These are phyloP conservation scores for Setomelanomma holmii DNA, from an alignment of 2,329 filamentous ascomycete species.

Conservation along the genomic window DNA sequence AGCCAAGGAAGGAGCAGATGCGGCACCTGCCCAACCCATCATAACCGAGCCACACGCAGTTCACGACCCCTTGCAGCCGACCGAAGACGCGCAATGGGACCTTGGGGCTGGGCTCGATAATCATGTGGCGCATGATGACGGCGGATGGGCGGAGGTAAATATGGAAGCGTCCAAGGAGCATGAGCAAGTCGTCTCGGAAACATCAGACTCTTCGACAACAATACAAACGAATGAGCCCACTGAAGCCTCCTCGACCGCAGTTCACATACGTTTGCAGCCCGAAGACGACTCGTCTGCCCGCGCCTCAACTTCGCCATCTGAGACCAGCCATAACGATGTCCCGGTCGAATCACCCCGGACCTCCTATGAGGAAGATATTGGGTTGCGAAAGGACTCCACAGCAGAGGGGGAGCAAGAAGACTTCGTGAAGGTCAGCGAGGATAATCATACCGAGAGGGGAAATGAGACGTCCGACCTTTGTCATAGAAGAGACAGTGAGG, in stretches of 20 bases:
- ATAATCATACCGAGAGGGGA: no score
- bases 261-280: constrained; percentile 14
- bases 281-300: constrained; percentile 43
- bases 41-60: background rate
- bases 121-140: constrained; percentile 2
- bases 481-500: no score
- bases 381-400: background rate
- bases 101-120: background rate
- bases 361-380: constrained; percentile 43
- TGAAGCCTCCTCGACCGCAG: no score
- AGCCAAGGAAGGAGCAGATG: constrained; percentile 5
- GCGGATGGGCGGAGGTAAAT: constrained; percentile 17
- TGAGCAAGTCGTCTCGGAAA: constrained; percentile 32
- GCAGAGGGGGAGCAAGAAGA: background rate
- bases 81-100: constrained; percentile 11
- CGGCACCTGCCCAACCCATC: constrained; percentile 3
- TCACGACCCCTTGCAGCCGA: background rate
- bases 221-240: constrained; percentile 36
- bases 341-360: constrained; percentile 45
- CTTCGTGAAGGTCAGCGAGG: constrained; percentile 3
- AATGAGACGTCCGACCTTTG: no score
- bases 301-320: constrained; percentile 46
- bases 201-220: constrained; percentile 42
- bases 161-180: constrained; percentile 12
- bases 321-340: constrained; percentile 40